A percentile compares a stretch with the other conserved stretches of the same genome.
Evolutionary conservation across 2,329 filamentous ascomycete genomes (phyloP).

Genomic region (Paracoccidioides brasiliensis): DNA sequence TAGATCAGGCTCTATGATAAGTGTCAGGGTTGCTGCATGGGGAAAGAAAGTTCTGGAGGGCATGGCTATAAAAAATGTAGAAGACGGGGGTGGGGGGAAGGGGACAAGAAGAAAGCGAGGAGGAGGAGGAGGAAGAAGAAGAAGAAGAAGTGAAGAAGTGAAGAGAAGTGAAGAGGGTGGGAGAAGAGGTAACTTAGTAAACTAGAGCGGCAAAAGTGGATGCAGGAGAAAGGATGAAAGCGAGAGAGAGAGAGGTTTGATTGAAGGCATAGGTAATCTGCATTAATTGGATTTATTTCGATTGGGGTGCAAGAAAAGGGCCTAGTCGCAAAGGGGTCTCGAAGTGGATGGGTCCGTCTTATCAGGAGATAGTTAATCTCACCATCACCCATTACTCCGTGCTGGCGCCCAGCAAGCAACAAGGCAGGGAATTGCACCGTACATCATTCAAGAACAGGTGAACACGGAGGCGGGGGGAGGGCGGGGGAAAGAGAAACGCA

Average conservation of each 20-base stretch:
- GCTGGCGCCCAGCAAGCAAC: too few species aligned
- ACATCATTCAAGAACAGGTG: neutral
- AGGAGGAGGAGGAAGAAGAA: constrained; percentile 8
- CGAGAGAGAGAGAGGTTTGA: neutral
- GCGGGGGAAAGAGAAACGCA: neutral
- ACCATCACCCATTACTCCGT: too few species aligned
- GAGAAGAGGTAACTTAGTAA: constrained; percentile 3
- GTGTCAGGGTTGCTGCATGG: constrained; percentile 1
- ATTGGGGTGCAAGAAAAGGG: too few species aligned
- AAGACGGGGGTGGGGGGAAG: too few species aligned
- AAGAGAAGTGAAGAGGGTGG: neutral
- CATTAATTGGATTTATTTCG: too few species aligned
- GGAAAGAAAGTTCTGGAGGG: too few species aligned
- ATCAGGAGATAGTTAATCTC: neutral
- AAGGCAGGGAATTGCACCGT: neutral
- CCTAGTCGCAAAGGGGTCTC: neutral
- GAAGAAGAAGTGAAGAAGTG: constrained; percentile 8
- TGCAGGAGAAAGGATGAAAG: neutral
- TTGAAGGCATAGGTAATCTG: too few species aligned
- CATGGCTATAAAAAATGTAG: neutral
- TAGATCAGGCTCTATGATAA: neutral
- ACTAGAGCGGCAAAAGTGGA: neutral
- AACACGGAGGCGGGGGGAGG: neutral
- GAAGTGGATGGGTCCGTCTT: neutral
- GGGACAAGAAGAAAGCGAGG: constrained; percentile 7